Percentiles rank a stretch among this genome's conserved stretches.
These are phyloP conservation scores for Phaeoacremonium minimum DNA, from an alignment of 2,329 filamentous ascomycete species.

Conservation along the genomic window DNA sequence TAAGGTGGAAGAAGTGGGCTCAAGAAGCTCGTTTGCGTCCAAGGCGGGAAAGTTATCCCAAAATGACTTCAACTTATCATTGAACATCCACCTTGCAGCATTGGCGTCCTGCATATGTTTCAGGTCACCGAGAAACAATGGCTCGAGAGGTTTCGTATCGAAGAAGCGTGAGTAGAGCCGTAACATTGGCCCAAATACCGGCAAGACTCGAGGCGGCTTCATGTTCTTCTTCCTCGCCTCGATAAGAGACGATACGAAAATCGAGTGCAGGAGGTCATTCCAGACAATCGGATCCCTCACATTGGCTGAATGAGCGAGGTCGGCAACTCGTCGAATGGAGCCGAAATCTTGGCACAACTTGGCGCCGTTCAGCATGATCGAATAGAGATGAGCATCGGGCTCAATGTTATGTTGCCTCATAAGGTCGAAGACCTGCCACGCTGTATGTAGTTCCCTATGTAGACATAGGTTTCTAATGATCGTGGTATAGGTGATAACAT, in stretches of 20 bases:
- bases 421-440: constrained; percentile 60
- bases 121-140: constrained; percentile 20
- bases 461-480: constrained; percentile 68
- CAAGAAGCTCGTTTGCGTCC: constrained; percentile 12
- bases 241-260: constrained; percentile 37
- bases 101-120: background rate
- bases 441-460: constrained; percentile 57
- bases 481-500: constrained; percentile 59
- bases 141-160: constrained; percentile 37
- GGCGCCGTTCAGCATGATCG: constrained; percentile 67
- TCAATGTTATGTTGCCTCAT: constrained; percentile 55
- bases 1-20: constrained; percentile 33
- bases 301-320: constrained; percentile 41
- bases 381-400: constrained; percentile 64
- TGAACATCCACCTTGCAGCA: constrained; percentile 11
- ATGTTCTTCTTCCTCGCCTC: constrained; percentile 29
- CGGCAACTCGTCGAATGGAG: constrained; percentile 50
- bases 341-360: constrained; percentile 51
- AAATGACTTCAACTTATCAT: constrained; percentile 7
- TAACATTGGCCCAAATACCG: constrained; percentile 43
- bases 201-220: constrained; percentile 24
- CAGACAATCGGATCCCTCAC: constrained; percentile 43
- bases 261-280: constrained; percentile 48
- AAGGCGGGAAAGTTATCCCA: constrained; percentile 12
- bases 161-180: constrained; percentile 45